Conservation (phyloP, 2,329 filamentous ascomycete species). For the Amphichorda felina region DNA sequence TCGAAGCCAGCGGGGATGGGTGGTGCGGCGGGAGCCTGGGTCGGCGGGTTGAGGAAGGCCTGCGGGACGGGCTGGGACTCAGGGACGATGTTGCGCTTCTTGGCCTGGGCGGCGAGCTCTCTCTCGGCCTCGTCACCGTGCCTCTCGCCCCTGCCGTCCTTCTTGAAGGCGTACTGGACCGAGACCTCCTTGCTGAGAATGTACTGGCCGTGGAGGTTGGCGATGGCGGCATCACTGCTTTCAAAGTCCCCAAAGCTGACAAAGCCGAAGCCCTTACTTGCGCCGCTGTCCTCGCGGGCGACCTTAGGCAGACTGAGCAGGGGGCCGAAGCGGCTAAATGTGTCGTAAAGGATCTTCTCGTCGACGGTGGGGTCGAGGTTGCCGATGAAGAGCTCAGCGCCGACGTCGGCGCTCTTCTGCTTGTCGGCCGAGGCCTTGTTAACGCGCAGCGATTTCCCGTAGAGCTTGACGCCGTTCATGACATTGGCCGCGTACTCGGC, state of each 20-base stretch:
- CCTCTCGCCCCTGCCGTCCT: conserved; percentile 92
- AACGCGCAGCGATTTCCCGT: conserved; percentile 88
- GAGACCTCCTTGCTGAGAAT: conserved; percentile 94
- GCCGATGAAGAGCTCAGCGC: conserved; percentile 92
- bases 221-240: conserved; percentile 79
- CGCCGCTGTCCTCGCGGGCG: conserved; percentile 75
- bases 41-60: conserved; percentile 45
- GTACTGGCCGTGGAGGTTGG: conserved; percentile 92
- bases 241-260: conserved; percentile 91
- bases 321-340: conserved; percentile 80
- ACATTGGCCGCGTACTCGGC: conserved; percentile 94
- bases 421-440: conserved; percentile 92
- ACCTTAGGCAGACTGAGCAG: conserved; percentile 81
- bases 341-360: conserved; percentile 93
- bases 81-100: conserved; percentile 84
- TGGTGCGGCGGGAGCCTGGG: conserved; percentile 8
- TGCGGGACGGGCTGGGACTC: conserved; percentile 66
- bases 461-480: conserved; percentile 91
- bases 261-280: conserved; percentile 93
- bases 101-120: conserved; percentile 81
- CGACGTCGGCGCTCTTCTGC: conserved; percentile 84
- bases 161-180: conserved; percentile 98
- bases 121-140: conserved; percentile 92
- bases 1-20: conserved; percentile 18
- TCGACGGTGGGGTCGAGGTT: conserved; percentile 92